These are phyloP conservation scores for Pythium sukuiense DNA, from an alignment of 352 stramenopile genomes.

Conservation along the genomic window DNA sequence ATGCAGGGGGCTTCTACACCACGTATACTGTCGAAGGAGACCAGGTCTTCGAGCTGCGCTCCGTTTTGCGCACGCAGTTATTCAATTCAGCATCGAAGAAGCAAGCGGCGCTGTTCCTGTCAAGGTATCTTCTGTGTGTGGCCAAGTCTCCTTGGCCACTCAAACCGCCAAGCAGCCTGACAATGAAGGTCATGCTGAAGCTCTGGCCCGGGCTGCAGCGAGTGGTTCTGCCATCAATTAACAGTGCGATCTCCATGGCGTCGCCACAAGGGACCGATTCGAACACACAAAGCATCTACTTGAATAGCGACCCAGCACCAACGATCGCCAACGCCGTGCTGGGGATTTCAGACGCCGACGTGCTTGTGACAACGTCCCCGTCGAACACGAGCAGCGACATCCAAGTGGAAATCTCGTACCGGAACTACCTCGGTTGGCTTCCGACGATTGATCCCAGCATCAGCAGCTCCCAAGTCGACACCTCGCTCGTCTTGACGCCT, in stretches of 20 bases:
- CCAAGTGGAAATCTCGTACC: not conserved
- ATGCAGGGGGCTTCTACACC: not conserved
- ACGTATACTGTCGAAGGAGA: not conserved
- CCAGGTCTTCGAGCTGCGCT: not conserved
- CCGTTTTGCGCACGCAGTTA: not conserved
- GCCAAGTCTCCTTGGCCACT: not conserved
- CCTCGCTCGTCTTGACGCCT: not conserved
- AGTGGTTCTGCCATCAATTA: not conserved
- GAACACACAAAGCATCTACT: not conserved
- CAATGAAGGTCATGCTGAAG: not conserved
- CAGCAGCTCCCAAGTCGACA: too few species aligned
- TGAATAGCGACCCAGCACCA: not conserved
- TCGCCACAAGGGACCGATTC: not conserved
- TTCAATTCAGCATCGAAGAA: not conserved
- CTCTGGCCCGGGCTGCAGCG: not conserved
- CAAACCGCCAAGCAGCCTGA: not conserved
- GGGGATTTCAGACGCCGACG: not conserved
- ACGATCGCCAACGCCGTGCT: not conserved
- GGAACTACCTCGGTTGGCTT: not conserved
- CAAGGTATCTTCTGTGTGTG: slow-evolving; percentile 4
- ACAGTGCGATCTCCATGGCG: not conserved
- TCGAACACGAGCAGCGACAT: not conserved
- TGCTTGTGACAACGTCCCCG: not conserved
- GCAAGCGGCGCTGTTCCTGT: not conserved
- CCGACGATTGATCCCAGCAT: too few species aligned